Evolutionary conservation across 2,329 filamentous ascomycete species (phyloP), one percentile per base, ranked within the genome.

Genomic region (Paracorniculantispora psalliotae): DNA sequence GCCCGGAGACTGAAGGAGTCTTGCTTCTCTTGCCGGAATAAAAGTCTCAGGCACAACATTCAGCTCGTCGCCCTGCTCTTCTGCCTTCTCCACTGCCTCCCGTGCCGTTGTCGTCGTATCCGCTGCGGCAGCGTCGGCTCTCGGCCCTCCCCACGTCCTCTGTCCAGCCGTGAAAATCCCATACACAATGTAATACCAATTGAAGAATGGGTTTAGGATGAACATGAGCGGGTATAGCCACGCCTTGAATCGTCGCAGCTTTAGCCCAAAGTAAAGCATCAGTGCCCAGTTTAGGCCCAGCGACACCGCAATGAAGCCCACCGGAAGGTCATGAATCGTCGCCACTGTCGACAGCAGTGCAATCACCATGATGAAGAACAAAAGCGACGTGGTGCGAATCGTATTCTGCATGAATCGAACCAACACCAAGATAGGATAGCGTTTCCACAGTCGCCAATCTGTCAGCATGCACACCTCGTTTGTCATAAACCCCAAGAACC

Each of bases 391-490:
- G 2, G 93, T 97, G 61, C 94, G 85, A 67, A 97, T 96, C 1
- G 92, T 97, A 76, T 97, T 96, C 68, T 97, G 92, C 83, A 94
- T 91, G 72, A 97, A 94, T 39, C 93, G 87, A 43, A 97, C 88
- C 39, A 96, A 68, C 53, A 92, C 87, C 46, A 99, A 81, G 55
- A 96, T 81, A 0, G 94, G 92, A 72, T 97, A 97, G 54, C 91
- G 84, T 71, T 84, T 89, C 93, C 93, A 97, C 28, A 97, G 80
- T 61, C 94, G 86, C 73, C 90, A 86, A 74, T 97, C 93, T 1
- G 94, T 97, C 76, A 99, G 79, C 94, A 97, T 97, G 76, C 92
- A 97, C 8, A 92, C 93, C 72, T 97, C 93, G 72, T 99, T 99
- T 17, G 93, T 97, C 75, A 97, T 92, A 74, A 96, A 97, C 30